phyloP scores from a whole-genome alignment of 2,329 filamentous ascomycete genomes.

The Sphaerostilbella broomeana region DNA sequence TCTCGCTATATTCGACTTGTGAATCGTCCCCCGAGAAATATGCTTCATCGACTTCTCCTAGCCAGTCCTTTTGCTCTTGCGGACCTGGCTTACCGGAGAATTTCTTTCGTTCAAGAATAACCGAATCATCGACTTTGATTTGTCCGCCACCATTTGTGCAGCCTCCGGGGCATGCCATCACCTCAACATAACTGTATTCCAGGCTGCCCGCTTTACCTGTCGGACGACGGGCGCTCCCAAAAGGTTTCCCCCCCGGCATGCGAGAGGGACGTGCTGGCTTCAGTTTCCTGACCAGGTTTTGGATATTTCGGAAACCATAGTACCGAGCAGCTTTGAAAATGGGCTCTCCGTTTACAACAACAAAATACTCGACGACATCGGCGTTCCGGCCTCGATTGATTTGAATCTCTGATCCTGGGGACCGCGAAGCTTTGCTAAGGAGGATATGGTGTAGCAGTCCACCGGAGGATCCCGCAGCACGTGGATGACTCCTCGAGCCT shows the following conservation, averaged over 20 bases:
- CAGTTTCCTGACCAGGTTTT: constrained; percentile 88
- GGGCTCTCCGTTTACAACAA: constrained; percentile 51
- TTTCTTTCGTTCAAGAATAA: constrained; percentile 45
- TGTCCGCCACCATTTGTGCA: constrained; percentile 97
- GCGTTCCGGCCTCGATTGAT: constrained; percentile 74
- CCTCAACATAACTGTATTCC: constrained; percentile 91
- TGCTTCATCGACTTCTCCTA: constrained; percentile 76
- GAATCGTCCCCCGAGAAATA: constrained; percentile 72
- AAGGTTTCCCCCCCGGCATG: constrained; percentile 67
- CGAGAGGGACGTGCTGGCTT: constrained; percentile 74
- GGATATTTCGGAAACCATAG: constrained; percentile 97
- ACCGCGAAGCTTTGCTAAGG: constrained; percentile 60
- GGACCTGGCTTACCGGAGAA: constrained; percentile 54
- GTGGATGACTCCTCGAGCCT: constrained; percentile 36
- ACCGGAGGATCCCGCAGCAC: constrained; percentile 70
- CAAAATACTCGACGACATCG: constrained; percentile 80
- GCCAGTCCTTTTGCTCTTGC: constrained; percentile 80
- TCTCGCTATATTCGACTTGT: constrained; percentile 26
- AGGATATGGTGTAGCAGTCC: constrained; percentile 85
- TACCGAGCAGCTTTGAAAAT: constrained; percentile 81
- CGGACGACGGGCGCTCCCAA: constrained; percentile 48
- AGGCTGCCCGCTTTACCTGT: constrained; percentile 42
- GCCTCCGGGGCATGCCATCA: constrained; percentile 98
- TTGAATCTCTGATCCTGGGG: constrained; percentile 66
- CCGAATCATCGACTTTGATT: constrained; percentile 79